phyloP scores from a whole-genome alignment of 2,329 filamentous ascomycete genomes.

The Trichoderma hamatum region DNA sequence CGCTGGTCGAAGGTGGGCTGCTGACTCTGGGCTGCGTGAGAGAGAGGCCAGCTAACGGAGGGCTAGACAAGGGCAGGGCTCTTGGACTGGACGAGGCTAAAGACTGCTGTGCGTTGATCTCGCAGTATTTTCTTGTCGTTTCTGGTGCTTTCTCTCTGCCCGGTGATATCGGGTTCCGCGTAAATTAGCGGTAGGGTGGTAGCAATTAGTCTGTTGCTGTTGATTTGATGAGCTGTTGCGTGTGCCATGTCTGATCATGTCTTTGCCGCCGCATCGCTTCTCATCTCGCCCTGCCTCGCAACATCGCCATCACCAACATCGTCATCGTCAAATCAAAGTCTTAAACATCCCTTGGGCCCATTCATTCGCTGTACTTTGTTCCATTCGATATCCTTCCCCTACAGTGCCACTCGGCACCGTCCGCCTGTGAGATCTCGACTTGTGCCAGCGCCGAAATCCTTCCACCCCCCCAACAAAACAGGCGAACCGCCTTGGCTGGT shows the following conservation, averaged over 20 bases:
- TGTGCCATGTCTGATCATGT: background rate
- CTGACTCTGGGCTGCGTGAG: conserved; percentile 12
- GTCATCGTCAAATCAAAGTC: background rate
- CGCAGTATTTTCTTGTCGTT: background rate
- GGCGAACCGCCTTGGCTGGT: conserved; percentile 16
- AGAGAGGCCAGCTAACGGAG: conserved; percentile 10
- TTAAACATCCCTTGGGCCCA: background rate
- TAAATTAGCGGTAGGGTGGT: background rate
- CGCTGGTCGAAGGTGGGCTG: conserved; percentile 11
- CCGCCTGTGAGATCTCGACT: background rate
- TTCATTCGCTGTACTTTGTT: background rate
- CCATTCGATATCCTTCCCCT: background rate
- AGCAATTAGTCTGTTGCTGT: background rate
- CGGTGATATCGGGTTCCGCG: background rate
- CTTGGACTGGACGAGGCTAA: background rate
- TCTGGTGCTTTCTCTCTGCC: background rate
- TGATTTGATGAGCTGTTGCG: background rate
- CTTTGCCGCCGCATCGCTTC: background rate
- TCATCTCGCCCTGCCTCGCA: background rate
- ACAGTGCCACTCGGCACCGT: conserved; percentile 24
- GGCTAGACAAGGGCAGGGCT: conserved; percentile 19
- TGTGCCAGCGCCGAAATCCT: background rate
- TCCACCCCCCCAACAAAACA: background rate
- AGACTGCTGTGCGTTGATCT: background rate
- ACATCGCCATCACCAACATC: background rate